phyloP scores from a whole-genome alignment of 345 rosid genomes.

The Ailanthus altissimus region DNA sequence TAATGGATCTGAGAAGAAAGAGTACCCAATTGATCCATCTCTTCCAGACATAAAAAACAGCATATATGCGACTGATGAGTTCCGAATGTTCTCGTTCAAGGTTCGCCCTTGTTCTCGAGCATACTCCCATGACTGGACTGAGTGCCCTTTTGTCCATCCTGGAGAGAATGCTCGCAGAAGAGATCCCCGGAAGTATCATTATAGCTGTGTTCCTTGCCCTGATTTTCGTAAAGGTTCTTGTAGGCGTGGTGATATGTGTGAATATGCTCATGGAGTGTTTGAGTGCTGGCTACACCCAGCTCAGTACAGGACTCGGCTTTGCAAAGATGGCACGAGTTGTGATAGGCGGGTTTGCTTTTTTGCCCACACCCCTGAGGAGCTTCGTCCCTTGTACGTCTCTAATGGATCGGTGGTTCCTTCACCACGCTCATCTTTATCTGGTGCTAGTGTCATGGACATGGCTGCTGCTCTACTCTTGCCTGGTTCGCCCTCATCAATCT shows the following conservation, averaged over 20 bases:
- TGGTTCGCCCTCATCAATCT: constrained; percentile 47
- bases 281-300: constrained; percentile 85
- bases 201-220: constrained; percentile 78
- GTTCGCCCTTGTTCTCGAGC: constrained; percentile 64
- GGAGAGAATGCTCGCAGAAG: constrained; percentile 82
- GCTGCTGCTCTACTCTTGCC: constrained; percentile 48
- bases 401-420: constrained; percentile 51
- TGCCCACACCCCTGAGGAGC: constrained; percentile 48
- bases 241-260: constrained; percentile 64
- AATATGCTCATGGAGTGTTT: constrained; percentile 62
- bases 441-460: constrained; percentile 50
- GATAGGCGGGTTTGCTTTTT: constrained; percentile 54
- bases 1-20: constrained; percentile 44
- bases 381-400: constrained; percentile 48
- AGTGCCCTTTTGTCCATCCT: constrained; percentile 81
- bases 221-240: constrained; percentile 75
- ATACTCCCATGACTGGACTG: constrained; percentile 85
- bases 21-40: constrained; percentile 68
- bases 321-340: constrained; percentile 58
- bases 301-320: constrained; percentile 53
- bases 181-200: constrained; percentile 73
- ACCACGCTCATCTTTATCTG: constrained; percentile 41
- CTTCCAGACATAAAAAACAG: constrained; percentile 74
- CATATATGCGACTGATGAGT: constrained; percentile 67
- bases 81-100: constrained; percentile 73